phyloP scores from a whole-genome alignment of 352 stramenopile genomes.

The Pythium dissotocum region DNA sequence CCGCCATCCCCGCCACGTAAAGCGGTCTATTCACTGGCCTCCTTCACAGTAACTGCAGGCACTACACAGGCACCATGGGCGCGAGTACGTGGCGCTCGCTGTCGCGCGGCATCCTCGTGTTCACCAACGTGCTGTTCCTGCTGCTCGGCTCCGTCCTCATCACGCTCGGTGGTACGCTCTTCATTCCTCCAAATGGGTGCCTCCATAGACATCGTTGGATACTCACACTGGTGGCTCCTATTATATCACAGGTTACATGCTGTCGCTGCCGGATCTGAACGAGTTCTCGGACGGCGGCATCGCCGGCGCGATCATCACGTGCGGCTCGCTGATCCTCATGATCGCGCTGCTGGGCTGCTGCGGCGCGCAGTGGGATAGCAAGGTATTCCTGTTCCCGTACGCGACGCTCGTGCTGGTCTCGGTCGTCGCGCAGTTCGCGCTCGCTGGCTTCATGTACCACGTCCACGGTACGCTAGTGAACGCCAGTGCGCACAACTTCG shows the following conservation, averaged over 20 bases:
- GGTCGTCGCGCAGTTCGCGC: slow-evolving; percentile 72
- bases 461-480: slow-evolving; percentile 72
- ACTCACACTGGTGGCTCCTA: slow-evolving; percentile 11
- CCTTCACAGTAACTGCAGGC: neutral
- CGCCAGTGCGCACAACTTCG: slow-evolving; percentile 69
- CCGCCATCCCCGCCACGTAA: neutral
- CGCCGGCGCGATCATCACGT: slow-evolving; percentile 79
- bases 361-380: slow-evolving; percentile 84
- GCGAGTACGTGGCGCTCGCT: slow-evolving; percentile 62
- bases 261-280: slow-evolving; percentile 73
- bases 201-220: neutral
- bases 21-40: neutral
- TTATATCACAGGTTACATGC: slow-evolving; percentile 63
- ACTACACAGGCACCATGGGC: slow-evolving; percentile 29
- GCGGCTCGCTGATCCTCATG: slow-evolving; percentile 72
- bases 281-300: slow-evolving; percentile 82
- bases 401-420: slow-evolving; percentile 77
- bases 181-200: too few relatives aligned
- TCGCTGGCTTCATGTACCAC: slow-evolving; percentile 81
- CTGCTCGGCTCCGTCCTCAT: slow-evolving; percentile 80
- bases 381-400: slow-evolving; percentile 85
- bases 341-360: slow-evolving; percentile 80
- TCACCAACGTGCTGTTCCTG: slow-evolving; percentile 89
- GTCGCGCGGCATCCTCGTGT: slow-evolving; percentile 78
- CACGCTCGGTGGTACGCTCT: slow-evolving; percentile 61